Evolutionary conservation across 352 stramenopile genomes (phyloP).

Genomic region (Globisporangium paddicum): DNA sequence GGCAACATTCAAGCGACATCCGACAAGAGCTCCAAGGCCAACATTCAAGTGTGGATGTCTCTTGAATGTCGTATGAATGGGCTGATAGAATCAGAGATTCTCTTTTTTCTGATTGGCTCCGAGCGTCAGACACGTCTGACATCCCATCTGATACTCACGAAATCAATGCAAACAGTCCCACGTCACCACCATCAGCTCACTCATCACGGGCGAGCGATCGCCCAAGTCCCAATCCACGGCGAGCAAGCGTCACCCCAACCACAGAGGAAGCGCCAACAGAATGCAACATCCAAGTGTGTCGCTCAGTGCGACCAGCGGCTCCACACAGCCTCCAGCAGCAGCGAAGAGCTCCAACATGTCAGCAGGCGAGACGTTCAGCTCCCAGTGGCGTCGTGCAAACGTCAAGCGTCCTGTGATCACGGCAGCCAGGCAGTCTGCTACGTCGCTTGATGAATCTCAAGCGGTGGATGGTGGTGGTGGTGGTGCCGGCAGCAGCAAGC

Average conservation of each 20-base stretch:
- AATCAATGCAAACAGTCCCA: no score
- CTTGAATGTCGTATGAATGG: neutral
- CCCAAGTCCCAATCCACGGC: neutral
- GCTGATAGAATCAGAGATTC: no score
- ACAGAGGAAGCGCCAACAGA: neutral
- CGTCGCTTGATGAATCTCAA: no score
- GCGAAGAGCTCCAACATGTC: neutral
- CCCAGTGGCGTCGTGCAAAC: conserved; percentile 4
- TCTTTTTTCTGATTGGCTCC: no score
- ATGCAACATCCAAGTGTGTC: neutral
- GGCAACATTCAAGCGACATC: no score
- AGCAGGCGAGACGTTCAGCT: conserved; percentile 1
- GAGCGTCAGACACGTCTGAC: no score
- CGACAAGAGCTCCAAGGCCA: neutral
- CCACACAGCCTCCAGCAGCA: neutral
- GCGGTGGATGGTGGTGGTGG: neutral
- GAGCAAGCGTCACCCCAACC: no score
- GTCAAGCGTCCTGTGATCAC: neutral
- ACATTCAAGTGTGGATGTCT: neutral
- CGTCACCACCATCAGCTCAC: no score
- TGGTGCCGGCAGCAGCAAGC: neutral
- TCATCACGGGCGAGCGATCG: no score
- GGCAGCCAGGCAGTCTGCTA: no score
- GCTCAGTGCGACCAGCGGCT: neutral
- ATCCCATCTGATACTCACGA: no score